Base-by-base conservation (phyloP, 202 grass and related monocot species). In the Zizania palustris region DNA sequence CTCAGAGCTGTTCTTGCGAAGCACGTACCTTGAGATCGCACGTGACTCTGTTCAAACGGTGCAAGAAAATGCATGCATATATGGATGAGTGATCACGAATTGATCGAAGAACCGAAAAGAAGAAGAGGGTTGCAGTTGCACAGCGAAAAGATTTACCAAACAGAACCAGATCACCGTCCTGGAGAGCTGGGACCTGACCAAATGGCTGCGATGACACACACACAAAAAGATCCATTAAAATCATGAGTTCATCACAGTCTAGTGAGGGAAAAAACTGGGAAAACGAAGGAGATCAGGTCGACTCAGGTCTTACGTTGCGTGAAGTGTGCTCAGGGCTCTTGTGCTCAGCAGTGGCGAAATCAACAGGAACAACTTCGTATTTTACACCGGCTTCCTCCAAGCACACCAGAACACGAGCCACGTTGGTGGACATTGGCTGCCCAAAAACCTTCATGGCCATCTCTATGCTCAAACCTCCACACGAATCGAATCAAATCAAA, bases 1-100 rank as follows among this genome's bases (percentile, higher is more conserved):
- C 42, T 90, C 57, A 2, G 77, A 85, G 41, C 65, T 67, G 44
- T 55, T 66, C 57, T 90, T 90, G 37, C 58, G 73, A 4, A 87
- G 81, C 5, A 90, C 60, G 33, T 93, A 87, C 34, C 63, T 69
- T 0, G 73, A 70, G 22, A 93, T 87, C 34, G 90, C 90, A 53
- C 84, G 63, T 3, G 90, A 93, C 48, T 90, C 90, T 90, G 64
- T 55, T 20, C 1, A 20, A 55, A 20, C 6, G 19, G 51, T 19
- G n/a, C 19, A 20, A 55, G 3, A 55, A 20, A 19, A 20, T 55
- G n/a, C n/a, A 55, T 55, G 2, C 7, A 20, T 55, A 19, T 9
- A 55, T 20, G 19, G 19, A 55, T 19, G 3, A 55, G 18, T n/a
- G n/a, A n/a, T n/a, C n/a, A n/a, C n/a, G n/a, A n/a, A n/a, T n/a